Evolutionary conservation across 2,329 filamentous ascomycete genomes (phyloP).

Genomic region (Colletotrichum tropicicola): DNA sequence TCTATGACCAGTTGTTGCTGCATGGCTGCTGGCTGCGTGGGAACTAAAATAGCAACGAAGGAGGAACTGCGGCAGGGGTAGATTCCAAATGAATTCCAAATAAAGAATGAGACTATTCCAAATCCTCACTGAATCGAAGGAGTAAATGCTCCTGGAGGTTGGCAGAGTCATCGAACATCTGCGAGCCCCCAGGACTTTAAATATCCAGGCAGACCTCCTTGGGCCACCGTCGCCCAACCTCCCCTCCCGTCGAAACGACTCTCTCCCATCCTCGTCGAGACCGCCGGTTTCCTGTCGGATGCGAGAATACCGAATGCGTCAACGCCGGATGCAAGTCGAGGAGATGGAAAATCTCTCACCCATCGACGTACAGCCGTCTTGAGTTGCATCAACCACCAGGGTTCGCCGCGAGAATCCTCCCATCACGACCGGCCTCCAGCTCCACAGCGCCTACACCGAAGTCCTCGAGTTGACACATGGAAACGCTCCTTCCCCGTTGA

Average conservation of each 20-base stretch:
- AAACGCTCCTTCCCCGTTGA: slow-evolving; percentile 8
- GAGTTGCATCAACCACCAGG: slow-evolving; percentile 25
- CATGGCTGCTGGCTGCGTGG: slow-evolving; percentile 16
- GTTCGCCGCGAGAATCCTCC: not conserved
- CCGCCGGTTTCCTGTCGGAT: not conserved
- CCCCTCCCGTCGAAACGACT: not conserved
- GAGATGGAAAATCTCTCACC: not conserved
- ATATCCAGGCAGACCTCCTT: slow-evolving; percentile 10
- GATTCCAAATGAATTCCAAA: slow-evolving; percentile 17
- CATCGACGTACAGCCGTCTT: slow-evolving; percentile 6
- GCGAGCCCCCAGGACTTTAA: slow-evolving; percentile 21
- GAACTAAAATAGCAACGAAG: slow-evolving; percentile 23
- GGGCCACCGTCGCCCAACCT: not conserved
- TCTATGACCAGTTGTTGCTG: not conserved
- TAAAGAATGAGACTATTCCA: slow-evolving; percentile 17
- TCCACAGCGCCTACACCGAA: slow-evolving; percentile 6
- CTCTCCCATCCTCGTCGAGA: not conserved
- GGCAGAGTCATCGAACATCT: not conserved
- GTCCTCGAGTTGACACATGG: not conserved
- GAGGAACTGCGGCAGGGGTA: not conserved
- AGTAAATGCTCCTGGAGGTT: slow-evolving; percentile 19
- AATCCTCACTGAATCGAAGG: slow-evolving; percentile 8
- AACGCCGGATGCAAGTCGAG: not conserved
- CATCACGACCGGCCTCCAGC: not conserved
- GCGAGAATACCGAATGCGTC: not conserved